Evolutionary conservation across 441 rosid genomes (phyloP).

Genomic region (Erodium moschatum): DNA sequence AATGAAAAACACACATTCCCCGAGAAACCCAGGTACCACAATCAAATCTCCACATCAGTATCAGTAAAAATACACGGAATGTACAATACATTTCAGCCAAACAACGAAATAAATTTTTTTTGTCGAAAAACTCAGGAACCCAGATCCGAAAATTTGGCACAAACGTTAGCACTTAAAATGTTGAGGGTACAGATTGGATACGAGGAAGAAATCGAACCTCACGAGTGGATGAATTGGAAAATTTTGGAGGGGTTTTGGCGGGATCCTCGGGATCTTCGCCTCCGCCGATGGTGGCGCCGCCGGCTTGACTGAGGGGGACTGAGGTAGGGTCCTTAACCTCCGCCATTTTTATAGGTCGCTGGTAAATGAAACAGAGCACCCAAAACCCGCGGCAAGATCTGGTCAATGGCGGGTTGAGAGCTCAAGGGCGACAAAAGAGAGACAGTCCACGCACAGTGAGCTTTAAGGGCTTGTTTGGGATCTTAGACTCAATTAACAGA

Average conservation of each 20-base stretch:
- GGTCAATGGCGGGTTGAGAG: background rate
- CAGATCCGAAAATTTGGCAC: background rate
- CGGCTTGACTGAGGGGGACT: slow-evolving; percentile 46
- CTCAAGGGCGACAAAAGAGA: background rate
- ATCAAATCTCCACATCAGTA: background rate
- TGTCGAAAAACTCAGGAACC: background rate
- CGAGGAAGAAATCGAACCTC: slow-evolving; percentile 28
- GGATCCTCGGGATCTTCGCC: slow-evolving; percentile 44
- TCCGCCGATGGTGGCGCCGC: slow-evolving; percentile 27
- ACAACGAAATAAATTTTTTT: too few relatives aligned
- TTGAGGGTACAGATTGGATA: background rate
- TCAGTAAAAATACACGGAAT: background rate
- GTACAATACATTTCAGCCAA: background rate
- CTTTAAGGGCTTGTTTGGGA: background rate
- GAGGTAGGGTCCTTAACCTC: slow-evolving; percentile 52
- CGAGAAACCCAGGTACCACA: background rate
- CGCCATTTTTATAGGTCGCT: slow-evolving; percentile 29
- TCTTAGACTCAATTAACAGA: too few relatives aligned
- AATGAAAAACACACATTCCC: background rate
- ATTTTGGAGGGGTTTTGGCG: slow-evolving; percentile 41
- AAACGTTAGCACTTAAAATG: background rate
- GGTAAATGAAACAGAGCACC: background rate
- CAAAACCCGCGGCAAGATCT: background rate
- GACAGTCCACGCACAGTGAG: background rate
- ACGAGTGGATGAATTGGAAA: slow-evolving; percentile 52